Conservation (phyloP, 1,284 basidiomycete species). For the Testicularia cyperi region DNA sequence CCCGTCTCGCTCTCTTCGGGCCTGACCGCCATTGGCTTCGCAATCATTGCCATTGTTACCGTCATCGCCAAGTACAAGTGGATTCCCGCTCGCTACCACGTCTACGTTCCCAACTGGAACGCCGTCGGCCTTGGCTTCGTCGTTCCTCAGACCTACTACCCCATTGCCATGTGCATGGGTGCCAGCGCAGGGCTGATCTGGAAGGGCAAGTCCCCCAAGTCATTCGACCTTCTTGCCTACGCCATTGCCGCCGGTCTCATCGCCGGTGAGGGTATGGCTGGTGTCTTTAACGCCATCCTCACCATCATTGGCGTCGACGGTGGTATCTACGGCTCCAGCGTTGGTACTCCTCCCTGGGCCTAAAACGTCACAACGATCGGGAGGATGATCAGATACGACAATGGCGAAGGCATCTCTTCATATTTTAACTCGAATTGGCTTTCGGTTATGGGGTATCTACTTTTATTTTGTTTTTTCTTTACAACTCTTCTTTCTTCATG, state of each 20-base stretch:
- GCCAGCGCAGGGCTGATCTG: slow-evolving; percentile 62
- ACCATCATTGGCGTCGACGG: slow-evolving; percentile 45
- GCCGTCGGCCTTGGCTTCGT: slow-evolving; percentile 68
- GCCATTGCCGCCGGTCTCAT: slow-evolving; percentile 68
- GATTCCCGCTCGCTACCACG: slow-evolving; percentile 66
- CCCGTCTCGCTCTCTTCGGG: slow-evolving; percentile 60
- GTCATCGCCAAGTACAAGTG: slow-evolving; percentile 66
- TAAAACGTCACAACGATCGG: too few species aligned
- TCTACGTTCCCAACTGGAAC: slow-evolving; percentile 70
- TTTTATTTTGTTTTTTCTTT: too few species aligned
- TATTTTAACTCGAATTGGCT: not conserved
- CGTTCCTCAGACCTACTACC: slow-evolving; percentile 59
- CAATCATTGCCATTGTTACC: slow-evolving; percentile 64
- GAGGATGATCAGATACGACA: too few species aligned
- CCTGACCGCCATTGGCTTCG: slow-evolving; percentile 69
- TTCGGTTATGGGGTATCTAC: too few species aligned
- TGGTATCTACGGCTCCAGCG: slow-evolving; percentile 18
- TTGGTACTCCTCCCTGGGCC: slow-evolving; percentile 47
- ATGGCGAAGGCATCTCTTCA: slow-evolving; percentile 7
- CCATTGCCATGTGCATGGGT: slow-evolving; percentile 54
- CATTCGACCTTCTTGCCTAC: slow-evolving; percentile 66
- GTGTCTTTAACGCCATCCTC: slow-evolving; percentile 67
- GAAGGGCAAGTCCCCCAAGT: slow-evolving; percentile 63
- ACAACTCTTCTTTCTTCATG: too few species aligned
- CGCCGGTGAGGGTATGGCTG: slow-evolving; percentile 72